Evolutionary conservation across 2,329 filamentous ascomycete genomes (phyloP).

Genomic region (Leptographium lundbergii): DNA sequence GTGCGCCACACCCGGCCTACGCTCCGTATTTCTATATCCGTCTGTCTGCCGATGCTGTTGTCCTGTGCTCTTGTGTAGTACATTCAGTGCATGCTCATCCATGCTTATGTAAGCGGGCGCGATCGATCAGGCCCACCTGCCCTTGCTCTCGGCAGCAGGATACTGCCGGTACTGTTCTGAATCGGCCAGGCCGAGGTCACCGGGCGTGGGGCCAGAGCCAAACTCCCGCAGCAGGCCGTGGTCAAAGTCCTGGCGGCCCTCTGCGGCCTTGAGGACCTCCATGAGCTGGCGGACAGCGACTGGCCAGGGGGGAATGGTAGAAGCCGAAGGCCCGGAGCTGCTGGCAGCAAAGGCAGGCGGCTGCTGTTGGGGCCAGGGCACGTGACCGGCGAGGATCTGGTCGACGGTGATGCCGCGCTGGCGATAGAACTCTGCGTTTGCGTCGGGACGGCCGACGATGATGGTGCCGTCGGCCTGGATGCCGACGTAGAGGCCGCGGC

Average conservation of each 20-base stretch:
- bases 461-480: slow-evolving; percentile 63
- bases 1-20: not conserved
- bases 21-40: not conserved
- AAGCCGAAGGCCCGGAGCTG: not conserved
- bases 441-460: slow-evolving; percentile 58
- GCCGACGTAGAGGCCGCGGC: slow-evolving; percentile 57
- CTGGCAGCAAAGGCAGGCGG: not conserved
- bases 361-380: slow-evolving; percentile 5
- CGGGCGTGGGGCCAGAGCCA: slow-evolving; percentile 4
- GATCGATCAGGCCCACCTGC: not conserved
- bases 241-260: slow-evolving; percentile 10
- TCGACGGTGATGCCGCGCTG: slow-evolving; percentile 14
- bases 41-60: not conserved
- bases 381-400: slow-evolving; percentile 10
- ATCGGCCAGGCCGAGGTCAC: slow-evolving; percentile 2
- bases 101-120: not conserved
- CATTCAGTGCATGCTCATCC: too few species aligned
- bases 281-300: slow-evolving; percentile 9
- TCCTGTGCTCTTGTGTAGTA: too few species aligned
- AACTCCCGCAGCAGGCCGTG: slow-evolving; percentile 2
- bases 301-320: slow-evolving; percentile 4
- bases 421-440: slow-evolving; percentile 61
- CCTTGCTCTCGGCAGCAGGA: not conserved
- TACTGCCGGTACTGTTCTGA: not conserved
- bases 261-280: slow-evolving; percentile 13